Evolutionary conservation across 352 stramenopile genomes (phyloP), one percentile per base, ranked within the genome.

Genomic region (Globisporangium nagaii): DNA sequence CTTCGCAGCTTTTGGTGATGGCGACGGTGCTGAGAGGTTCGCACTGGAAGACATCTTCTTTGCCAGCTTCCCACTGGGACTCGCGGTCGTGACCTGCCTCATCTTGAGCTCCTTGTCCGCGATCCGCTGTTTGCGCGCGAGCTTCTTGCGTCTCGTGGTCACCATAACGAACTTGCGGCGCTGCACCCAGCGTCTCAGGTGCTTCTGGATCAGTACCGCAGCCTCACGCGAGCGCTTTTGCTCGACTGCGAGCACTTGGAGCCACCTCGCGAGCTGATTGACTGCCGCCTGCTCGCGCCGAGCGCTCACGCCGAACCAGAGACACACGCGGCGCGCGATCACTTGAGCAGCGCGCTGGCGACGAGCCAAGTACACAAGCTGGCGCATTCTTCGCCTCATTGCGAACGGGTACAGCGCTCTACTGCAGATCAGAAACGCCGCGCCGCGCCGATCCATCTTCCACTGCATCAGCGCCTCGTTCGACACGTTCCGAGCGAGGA

Each of bases 401-500:
- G 70, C 57, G 43, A 71, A 76, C 1, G 73, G 75, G 27, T 80
- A 84, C 44, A 86, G 51, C 1, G 55, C 62, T 10, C 32, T 36
- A 10, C 46, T 62, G n/a, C 56, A 62, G n/a, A 88, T 84, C 15
- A 86, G 13, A 32, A 73, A 81, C 2, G 53, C 61, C n/a, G 77
- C 77, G 15, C 74, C 77, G 3, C 61, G 64, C 12, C 66, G 68
- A 24, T 75, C 70, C 7, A 84, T 59, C 34, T 72, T 66, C 72
- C 72, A 88, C 27, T 56, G 56, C 10, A 75, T 30, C 25, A 71
- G 55, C 34, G 73, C 72, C 44, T 63, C 53, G 1, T 59, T 63
- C 2, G 73, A 83, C 28, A 71, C 60, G 45, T 73, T 79, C 4
- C 77, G 58, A 15, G 64, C 25, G 0, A 88, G 48, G 17, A 70